Evolutionary conservation across 345 rosid genomes (phyloP).

Genomic region (Rhodamnia rubescens): DNA sequence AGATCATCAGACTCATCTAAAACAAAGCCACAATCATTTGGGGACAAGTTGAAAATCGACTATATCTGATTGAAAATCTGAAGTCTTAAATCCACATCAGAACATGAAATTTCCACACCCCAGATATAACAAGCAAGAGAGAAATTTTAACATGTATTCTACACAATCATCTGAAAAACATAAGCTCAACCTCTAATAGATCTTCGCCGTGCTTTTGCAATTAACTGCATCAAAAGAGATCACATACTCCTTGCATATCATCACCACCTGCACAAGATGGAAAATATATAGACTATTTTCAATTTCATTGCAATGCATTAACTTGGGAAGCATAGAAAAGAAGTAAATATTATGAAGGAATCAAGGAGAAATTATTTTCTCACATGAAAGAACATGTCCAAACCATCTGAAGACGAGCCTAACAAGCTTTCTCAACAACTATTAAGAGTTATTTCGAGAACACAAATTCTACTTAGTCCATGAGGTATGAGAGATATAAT

Average conservation of each 20-base stretch:
- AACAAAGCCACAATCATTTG: background rate
- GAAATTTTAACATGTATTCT: background rate
- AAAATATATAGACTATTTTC: background rate
- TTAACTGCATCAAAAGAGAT: background rate
- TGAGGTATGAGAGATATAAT: background rate
- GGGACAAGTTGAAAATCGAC: background rate
- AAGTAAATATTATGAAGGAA: background rate
- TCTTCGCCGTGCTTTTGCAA: background rate
- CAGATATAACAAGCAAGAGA: background rate
- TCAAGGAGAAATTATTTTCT: background rate
- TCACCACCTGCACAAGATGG: background rate
- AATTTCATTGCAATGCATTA: background rate
- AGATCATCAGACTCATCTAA: background rate
- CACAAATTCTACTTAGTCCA: background rate
- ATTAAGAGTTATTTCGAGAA: background rate
- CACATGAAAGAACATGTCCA: background rate
- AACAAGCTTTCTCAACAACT: background rate
- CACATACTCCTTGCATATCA: background rate
- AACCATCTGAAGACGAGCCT: background rate
- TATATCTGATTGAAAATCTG: background rate
- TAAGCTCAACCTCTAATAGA: background rate
- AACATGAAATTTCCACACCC: background rate
- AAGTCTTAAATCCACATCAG: background rate
- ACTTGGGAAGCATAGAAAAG: background rate
- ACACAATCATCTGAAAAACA: background rate